Base-by-base conservation (phyloP, 352 stramenopile genomes). In the Globisporangium carolinianum region DNA sequence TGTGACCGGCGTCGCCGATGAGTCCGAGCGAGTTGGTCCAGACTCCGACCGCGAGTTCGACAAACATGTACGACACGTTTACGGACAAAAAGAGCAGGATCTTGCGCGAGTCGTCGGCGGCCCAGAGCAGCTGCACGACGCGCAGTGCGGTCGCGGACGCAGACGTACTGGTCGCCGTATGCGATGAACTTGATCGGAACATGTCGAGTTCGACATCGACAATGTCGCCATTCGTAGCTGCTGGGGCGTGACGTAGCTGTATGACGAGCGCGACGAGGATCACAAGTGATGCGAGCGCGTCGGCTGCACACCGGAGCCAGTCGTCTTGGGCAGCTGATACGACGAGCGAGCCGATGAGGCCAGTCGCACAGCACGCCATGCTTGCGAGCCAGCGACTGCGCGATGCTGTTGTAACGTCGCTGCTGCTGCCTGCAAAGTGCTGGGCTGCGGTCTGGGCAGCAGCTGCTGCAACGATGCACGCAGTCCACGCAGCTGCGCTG, bases 11-110 rank as follows among this genome's bases (percentile, higher is more conserved):
- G 54, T 96, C 87, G 14, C 83, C 83, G 59, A 93, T 88, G 42
- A 96, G 77, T 3, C 84, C 87, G 17, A 96, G 69, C 35, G 87
- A 93, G 58, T 94, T 93, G 12, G 80, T 89, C 62, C 73, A 87
- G 37, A 92, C 71, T n/a, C 85, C 87, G 8, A 94, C 87, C 7
- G 72, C 72, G 24, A 96, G 71, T 52, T 96, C 87, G 37, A 96
- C 72, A 50, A 95, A 82, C 87, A 96, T 96, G 68, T 93, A 95
- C 51, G 67, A 72, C 45, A 93, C 68, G 62, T 91, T 91, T 38
- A 89, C 72, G 8, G 71, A 86, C 38, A 90, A 65, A 58, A 94
- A 96, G 43, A 93, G 74, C 15, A 94, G 68, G 61, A 92, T 91
- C 51, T 86, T 87, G 37, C 75, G 79, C 37, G 83, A 93, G 53